Conservation (phyloP, 1,139 yeast species). For the Candida labiduridarum region DNA sequence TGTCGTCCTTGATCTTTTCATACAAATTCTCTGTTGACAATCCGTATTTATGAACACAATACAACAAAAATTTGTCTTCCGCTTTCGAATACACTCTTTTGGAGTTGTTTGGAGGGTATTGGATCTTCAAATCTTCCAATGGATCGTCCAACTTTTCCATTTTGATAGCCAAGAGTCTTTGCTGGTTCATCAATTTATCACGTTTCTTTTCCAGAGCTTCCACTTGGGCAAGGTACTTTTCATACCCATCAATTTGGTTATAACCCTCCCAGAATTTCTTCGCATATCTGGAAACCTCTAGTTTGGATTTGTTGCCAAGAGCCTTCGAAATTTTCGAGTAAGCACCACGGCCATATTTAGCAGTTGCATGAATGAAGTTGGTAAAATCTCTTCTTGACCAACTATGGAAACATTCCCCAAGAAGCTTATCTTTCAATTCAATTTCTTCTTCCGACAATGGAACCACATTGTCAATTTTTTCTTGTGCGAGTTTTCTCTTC, state of each 20-base stretch:
- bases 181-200: slow-evolving; percentile 65
- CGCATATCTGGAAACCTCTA: slow-evolving; percentile 71
- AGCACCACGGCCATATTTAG: slow-evolving; percentile 74
- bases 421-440: slow-evolving; percentile 58
- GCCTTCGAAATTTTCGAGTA: slow-evolving; percentile 62
- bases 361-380: slow-evolving; percentile 78
- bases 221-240: slow-evolving; percentile 81
- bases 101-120: slow-evolving; percentile 92
- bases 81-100: slow-evolving; percentile 79
- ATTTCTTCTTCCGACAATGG: slow-evolving; percentile 81
- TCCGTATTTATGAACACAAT: slow-evolving; percentile 77
- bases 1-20: slow-evolving; percentile 78
- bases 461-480: slow-evolving; percentile 65
- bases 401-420: slow-evolving; percentile 67
- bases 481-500: slow-evolving; percentile 56
- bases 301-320: slow-evolving; percentile 66
- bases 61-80: slow-evolving; percentile 82
- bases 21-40: slow-evolving; percentile 67
- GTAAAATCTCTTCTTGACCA: slow-evolving; percentile 93
- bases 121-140: slow-evolving; percentile 70
- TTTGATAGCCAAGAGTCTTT: slow-evolving; percentile 63
- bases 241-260: slow-evolving; percentile 78
- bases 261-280: slow-evolving; percentile 76
- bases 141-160: slow-evolving; percentile 69
- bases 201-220: slow-evolving; percentile 85